phyloP scores from a whole-genome alignment of 805 yeast genomes.

The Teunomyces cretensis region DNA sequence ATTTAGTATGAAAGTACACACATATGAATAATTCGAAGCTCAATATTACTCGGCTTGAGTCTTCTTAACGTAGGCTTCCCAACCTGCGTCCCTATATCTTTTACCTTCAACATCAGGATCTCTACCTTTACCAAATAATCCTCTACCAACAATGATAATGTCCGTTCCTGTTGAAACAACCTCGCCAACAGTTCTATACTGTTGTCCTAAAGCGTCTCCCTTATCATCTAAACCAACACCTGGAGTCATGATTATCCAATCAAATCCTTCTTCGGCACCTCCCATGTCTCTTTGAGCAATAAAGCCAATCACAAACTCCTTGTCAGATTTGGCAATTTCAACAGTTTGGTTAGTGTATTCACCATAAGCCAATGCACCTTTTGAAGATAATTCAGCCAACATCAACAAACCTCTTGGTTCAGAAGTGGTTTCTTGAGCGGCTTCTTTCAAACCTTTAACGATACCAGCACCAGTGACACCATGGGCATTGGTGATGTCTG shows the following conservation, averaged over 20 bases:
- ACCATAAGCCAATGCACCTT: conserved; percentile 92
- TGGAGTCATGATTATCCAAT: conserved; percentile 96
- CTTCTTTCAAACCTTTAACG: conserved; percentile 82
- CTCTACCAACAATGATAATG: conserved; percentile 97
- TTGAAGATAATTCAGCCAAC: conserved; percentile 94
- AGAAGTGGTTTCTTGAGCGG: conserved; percentile 63
- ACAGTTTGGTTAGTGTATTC: conserved; percentile 85
- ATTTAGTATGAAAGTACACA: neutral
- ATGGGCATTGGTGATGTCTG: conserved; percentile 96
- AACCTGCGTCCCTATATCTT: conserved; percentile 90
- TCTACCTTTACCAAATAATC: conserved; percentile 90
- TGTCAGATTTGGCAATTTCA: conserved; percentile 79
- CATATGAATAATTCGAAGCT: neutral
- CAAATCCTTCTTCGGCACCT: conserved; percentile 79
- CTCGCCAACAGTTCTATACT: conserved; percentile 87
- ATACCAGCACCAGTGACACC: conserved; percentile 96
- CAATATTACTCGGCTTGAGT: neutral
- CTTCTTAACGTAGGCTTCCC: conserved; percentile 78
- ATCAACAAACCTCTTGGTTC: conserved; percentile 89
- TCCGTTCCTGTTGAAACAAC: conserved; percentile 88
- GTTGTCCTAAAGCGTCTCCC: conserved; percentile 95
- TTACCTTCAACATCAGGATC: conserved; percentile 85
- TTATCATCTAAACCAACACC: conserved; percentile 98
- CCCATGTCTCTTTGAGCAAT: conserved; percentile 92
- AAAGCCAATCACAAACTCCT: conserved; percentile 91